Percentiles rank a stretch among this genome's conserved stretches.
Evolutionary conservation across 2,329 filamentous ascomycete species (phyloP).

Genomic region (Fusarium verticillioides): DNA sequence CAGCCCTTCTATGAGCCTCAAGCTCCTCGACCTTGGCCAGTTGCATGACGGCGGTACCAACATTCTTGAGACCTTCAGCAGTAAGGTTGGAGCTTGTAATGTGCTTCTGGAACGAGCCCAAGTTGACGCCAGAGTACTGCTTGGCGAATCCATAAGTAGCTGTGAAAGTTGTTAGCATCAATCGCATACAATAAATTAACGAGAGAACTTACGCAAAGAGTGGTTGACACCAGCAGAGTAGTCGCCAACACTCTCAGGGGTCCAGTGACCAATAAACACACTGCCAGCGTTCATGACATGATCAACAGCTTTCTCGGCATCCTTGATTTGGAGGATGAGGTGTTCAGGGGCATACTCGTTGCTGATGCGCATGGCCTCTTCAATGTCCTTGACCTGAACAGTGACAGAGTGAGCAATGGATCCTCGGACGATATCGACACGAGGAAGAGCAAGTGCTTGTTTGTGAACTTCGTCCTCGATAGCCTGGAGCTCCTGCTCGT

Average conservation of each 20-base stretch:
- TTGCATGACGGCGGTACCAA: conserved; percentile 92
- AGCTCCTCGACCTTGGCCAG: conserved; percentile 93
- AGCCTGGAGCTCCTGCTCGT: conserved; percentile 76
- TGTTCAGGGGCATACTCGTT: conserved; percentile 98
- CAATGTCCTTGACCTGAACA: conserved; percentile 75
- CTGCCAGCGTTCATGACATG: conserved; percentile 93
- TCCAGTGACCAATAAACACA: conserved; percentile 96
- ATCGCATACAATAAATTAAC: not conserved
- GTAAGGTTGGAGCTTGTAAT: conserved; percentile 95
- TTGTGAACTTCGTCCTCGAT: conserved; percentile 92
- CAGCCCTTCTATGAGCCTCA: conserved; percentile 90
- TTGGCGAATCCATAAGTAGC: conserved; percentile 98
- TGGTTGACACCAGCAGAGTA: conserved; percentile 99
- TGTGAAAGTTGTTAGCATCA: conserved; percentile 52
- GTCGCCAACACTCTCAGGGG: conserved; percentile 96
- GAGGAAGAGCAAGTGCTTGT: conserved; percentile 86
- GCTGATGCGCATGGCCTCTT: conserved; percentile 82
- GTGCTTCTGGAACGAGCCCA: conserved; percentile 96
- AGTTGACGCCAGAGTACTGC: conserved; percentile 97
- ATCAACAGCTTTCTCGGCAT: conserved; percentile 79
- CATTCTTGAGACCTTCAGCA: conserved; percentile 83
- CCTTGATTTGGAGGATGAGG: conserved; percentile 87
- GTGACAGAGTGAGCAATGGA: conserved; percentile 93
- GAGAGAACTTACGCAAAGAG: conserved; percentile 81
- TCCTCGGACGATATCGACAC: conserved; percentile 92